Conservation (phyloP, 352 stramenopile genomes). For the Phytophthora brassicae region DNA sequence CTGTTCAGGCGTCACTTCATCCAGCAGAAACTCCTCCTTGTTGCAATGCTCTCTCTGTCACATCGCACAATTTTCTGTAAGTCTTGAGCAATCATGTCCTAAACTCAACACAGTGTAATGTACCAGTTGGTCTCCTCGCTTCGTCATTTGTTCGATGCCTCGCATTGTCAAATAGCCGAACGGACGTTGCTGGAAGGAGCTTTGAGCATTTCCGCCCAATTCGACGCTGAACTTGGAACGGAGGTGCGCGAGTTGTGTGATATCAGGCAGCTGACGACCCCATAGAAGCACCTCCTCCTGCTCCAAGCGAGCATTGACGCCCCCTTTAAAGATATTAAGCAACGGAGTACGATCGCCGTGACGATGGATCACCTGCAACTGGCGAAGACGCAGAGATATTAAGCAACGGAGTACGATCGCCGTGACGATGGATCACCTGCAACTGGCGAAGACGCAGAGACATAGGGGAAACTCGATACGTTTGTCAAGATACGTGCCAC, state of each 20-base stretch:
- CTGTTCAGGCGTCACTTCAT: constrained; percentile 31
- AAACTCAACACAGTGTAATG: background rate
- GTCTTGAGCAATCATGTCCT: background rate
- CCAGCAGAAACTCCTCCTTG: constrained; percentile 46
- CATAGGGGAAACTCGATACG: too few species aligned
- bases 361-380: constrained; percentile 79
- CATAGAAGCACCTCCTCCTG: constrained; percentile 48
- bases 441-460: constrained; percentile 63
- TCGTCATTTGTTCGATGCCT: constrained; percentile 72
- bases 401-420: constrained; percentile 72
- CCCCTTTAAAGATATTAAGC: constrained; percentile 65
- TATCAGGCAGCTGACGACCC: constrained; percentile 43
- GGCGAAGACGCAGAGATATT: constrained; percentile 83
- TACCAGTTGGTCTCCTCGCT: constrained; percentile 52
- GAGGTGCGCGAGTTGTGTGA: constrained; percentile 39
- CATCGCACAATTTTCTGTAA: background rate
- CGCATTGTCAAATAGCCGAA: constrained; percentile 69
- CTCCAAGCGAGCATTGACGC: constrained; percentile 24
- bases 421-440: constrained; percentile 80
- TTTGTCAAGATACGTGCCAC: background rate
- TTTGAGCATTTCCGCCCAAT: constrained; percentile 11
- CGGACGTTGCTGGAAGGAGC: constrained; percentile 52
- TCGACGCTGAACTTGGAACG: constrained; percentile 35
- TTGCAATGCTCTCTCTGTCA: constrained; percentile 44
- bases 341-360: constrained; percentile 82